Conservation (phyloP, 306 rosid species). For the Prunus davidiana region DNA sequence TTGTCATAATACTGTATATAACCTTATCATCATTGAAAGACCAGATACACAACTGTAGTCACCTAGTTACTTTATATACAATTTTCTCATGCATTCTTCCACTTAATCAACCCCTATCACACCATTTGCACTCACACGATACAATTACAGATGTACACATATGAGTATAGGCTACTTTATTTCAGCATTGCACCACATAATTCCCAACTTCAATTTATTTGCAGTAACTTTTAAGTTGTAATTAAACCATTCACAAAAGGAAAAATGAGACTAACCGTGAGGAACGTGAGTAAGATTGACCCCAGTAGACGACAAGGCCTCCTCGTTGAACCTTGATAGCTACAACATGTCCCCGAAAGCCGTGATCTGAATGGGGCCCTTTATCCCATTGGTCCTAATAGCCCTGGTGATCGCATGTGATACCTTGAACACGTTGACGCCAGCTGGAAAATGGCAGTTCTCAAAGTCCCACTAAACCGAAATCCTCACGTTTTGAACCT, state of each 20-base stretch:
- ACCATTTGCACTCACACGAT: neutral
- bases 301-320: slow-evolving; percentile 68
- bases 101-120: neutral
- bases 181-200: neutral
- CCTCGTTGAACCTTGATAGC: slow-evolving; percentile 60
- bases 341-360: slow-evolving; percentile 71
- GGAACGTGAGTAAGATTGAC: slow-evolving; percentile 68
- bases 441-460: slow-evolving; percentile 55
- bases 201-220: neutral
- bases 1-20: neutral
- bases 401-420: slow-evolving; percentile 53
- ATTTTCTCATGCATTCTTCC: neutral
- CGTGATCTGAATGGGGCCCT: slow-evolving; percentile 69
- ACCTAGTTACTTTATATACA: neutral
- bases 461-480: slow-evolving; percentile 98
- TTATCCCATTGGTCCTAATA: slow-evolving; percentile 70
- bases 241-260: neutral
- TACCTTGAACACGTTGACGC: slow-evolving; percentile 39
- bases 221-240: neutral
- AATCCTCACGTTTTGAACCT: slow-evolving; percentile 59
- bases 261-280: slow-evolving; percentile 32
- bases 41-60: neutral
- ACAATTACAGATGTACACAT: neutral
- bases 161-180: neutral
- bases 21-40: neutral